These are phyloP conservation scores for Botrytis elliptica DNA, from an alignment of 2,329 filamentous ascomycete species.

Conservation along the genomic window DNA sequence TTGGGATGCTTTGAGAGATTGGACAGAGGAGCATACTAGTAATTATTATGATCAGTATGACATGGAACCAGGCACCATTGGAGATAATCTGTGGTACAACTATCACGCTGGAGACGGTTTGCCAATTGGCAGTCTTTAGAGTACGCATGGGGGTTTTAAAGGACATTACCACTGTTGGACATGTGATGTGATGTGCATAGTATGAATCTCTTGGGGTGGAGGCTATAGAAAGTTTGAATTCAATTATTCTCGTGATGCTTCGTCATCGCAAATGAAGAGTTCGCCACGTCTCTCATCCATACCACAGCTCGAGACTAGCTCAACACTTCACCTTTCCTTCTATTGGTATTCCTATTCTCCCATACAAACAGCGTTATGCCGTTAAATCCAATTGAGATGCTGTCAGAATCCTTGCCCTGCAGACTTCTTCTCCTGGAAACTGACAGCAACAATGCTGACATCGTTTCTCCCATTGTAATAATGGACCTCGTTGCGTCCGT, in stretches of 20 bases:
- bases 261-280: background rate
- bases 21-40: conserved; percentile 1
- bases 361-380: background rate
- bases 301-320: background rate
- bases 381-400: background rate
- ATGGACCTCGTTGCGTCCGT: background rate
- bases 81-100: background rate
- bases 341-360: background rate
- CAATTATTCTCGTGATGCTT: background rate
- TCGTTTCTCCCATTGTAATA: background rate
- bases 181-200: background rate
- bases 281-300: background rate
- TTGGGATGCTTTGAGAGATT: conserved; percentile 22
- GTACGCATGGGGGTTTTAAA: background rate
- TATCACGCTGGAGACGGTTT: background rate
- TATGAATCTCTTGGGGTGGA: background rate
- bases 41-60: conserved; percentile 8
- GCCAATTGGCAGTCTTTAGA: background rate
- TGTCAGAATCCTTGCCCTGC: background rate
- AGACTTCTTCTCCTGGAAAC: background rate
- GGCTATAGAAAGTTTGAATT: background rate
- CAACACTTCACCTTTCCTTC: background rate
- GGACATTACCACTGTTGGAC: background rate
- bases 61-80: background rate
- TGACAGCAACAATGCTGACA: background rate